Percentiles rank a stretch among this genome's conserved stretches.
Conservation (phyloP, 192 early-diverging fungal species). For the Pilobolus umbonatus region DNA sequence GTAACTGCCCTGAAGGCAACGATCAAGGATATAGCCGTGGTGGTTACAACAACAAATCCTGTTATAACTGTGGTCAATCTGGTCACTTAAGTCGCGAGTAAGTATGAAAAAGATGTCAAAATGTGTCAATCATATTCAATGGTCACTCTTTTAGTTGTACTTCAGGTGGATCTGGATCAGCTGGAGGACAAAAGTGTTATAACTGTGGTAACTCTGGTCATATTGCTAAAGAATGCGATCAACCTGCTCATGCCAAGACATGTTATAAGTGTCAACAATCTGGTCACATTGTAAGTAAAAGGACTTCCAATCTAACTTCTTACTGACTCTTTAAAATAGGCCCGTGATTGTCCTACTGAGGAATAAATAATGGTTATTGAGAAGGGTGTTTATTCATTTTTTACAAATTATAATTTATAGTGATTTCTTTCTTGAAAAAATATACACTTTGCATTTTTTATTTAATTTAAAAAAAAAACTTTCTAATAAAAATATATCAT, state of each 20-base stretch:
- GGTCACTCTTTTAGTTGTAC: no score
- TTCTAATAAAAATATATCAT: neutral
- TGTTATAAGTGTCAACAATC: constrained; percentile 51
- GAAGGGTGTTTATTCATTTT: no score
- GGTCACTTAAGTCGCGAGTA: constrained; percentile 38
- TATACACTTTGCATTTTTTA: neutral
- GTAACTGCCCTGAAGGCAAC: constrained; percentile 42
- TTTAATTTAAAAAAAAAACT: neutral
- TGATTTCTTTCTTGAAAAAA: neutral
- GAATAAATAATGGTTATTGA: constrained; percentile 10
- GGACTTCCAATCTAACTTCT: neutral
- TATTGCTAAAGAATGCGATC: constrained; percentile 31
- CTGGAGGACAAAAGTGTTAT: constrained; percentile 31
- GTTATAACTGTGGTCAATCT: constrained; percentile 30
- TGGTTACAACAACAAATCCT: constrained; percentile 13
- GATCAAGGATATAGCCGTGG: constrained; percentile 16
- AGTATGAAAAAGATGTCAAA: neutral
- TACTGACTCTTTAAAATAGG: neutral
- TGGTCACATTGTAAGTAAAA: constrained; percentile 35
- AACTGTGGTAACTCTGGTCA: constrained; percentile 38
- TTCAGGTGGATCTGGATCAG: constrained; percentile 9
- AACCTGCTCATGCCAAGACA: constrained; percentile 31
- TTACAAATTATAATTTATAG: neutral
- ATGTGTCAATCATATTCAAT: neutral
- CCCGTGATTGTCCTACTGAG: constrained; percentile 7